Base-by-base conservation (phyloP, 495 filamentous ascomycete species). In the Ramalina peruviana region DNA sequence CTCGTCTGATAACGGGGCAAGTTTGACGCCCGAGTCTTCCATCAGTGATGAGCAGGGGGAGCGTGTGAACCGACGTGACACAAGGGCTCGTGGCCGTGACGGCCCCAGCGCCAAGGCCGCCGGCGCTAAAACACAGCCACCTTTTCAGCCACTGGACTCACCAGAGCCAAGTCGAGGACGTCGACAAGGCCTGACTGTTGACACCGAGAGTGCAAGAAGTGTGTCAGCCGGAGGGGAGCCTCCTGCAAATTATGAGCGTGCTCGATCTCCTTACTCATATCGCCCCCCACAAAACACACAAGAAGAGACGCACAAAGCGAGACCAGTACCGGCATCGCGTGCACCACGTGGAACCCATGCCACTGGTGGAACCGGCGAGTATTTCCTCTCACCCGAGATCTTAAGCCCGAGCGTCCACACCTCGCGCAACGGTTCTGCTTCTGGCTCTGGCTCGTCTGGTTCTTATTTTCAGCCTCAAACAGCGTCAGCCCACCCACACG, bases 1-100 rank as follows among this genome's bases (percentile, higher is more conserved):
- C n/a, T 63, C 63, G 27, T 71, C 69, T 7, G 62, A 67, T 26
- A 64, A 67, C 19, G 66, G 64, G 49, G 65, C 58, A 20, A 66
- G 60, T 20, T 48, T 40, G 16, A 72, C 68, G 16, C 69, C 71
- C n/a, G 46, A 26, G 42, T 40, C 44, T 16, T 43, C 49, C 16
- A 11, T 40, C 9, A 36, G 20, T 27, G 41, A 42, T n/a, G 56
- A 49, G 17, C 30, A 51, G 15, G 53, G 56, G 12, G 39, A 46
- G 21, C 50, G 57, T 13, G 5, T 33, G 30, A 12, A 33, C 12
- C 7, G 9, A 33, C 30, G 30, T 33, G 12, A 33, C 30, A 33
- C 30, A 33, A 33, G 2, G 30, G 30, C 30, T 33, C 30, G 30
- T 33, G 12, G 12, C 30, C 30, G 30, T 13, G 12, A 33, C 12